Evolutionary conservation across 225 moss, liverwort and hornwort genomes (phyloP).

Genomic region (Bryum argenteum): DNA sequence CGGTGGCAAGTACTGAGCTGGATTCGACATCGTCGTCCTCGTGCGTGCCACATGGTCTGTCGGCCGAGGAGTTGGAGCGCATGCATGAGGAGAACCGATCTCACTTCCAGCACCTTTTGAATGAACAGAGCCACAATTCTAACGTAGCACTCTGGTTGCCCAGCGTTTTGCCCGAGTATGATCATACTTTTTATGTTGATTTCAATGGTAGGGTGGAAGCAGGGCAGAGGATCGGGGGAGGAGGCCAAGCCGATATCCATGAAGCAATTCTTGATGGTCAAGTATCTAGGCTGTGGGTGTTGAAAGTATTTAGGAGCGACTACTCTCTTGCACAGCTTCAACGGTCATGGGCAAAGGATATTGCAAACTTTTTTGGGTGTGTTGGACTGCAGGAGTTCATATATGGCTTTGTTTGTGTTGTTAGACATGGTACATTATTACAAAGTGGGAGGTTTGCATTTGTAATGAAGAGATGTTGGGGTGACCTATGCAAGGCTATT

Average conservation of each 20-base stretch:
- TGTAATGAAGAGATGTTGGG: background rate
- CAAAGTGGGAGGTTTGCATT: constrained; percentile 6
- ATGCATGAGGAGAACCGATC: too few relatives aligned
- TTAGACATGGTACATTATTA: background rate
- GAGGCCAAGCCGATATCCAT: background rate
- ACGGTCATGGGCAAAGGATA: background rate
- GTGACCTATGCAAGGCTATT: background rate
- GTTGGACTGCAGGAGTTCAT: too few relatives aligned
- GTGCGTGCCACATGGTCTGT: too few relatives aligned
- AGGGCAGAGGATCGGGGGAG: background rate
- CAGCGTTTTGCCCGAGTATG: too few relatives aligned
- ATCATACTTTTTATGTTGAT: background rate
- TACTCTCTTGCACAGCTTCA: background rate
- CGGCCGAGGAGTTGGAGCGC: too few relatives aligned
- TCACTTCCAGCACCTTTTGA: too few relatives aligned
- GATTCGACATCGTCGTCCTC: too few relatives aligned
- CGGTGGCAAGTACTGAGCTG: too few relatives aligned
- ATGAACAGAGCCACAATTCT: too few relatives aligned
- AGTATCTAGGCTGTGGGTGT: background rate
- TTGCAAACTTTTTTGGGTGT: background rate
- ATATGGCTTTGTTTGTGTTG: too few relatives aligned
- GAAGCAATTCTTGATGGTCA: background rate
- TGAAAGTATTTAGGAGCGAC: background rate
- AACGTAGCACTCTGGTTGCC: too few relatives aligned
- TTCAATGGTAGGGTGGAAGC: background rate